Evolutionary conservation across 257 asterid species (phyloP), one percentile per base, ranked within the genome.

Genomic region (Gardenia jasminoides): DNA sequence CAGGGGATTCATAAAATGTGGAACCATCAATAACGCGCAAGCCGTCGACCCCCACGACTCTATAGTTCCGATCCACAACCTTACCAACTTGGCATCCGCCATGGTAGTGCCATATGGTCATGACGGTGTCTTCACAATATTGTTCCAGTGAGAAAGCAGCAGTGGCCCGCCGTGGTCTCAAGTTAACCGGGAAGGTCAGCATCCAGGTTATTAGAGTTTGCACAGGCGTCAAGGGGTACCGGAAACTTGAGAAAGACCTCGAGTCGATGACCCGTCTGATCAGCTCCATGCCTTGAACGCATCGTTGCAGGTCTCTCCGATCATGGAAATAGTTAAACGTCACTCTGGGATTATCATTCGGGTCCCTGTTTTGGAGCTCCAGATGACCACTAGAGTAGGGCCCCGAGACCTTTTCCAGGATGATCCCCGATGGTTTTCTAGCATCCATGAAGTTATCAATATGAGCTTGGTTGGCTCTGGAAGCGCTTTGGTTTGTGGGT

Each of bases 51-150:
- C 98, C 97, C 6, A 91, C 0, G 36, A 93, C 92, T 75, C 56
- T 86, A 43, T 89, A 89, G 30, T 94, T 80, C 0, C 46, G 81
- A 82, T 93, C 97, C 11, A 94, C 95, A 10, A 94, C 99, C 39
- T 78, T 78, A 36, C 81, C 82, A 66, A 92, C 90, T 62, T 87
- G 96, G 81, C 98, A 94, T 9, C 99, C 99, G 5, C 99, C 99
- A 50, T 94, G 99, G 65, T 88, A 93, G 80, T 94, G 99, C 96
- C 98, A 94, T 30, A 94, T 88, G 11, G 96, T 89, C 88, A 87
- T 81, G 47, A 93, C 96, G 1, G 95, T 89, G 81, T 93, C 98
- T 9, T 58, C 78, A 62, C 99, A 94, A 28, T 78, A 91, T 61
- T 89, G 95, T 83, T 91, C 93, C 88, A 82, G 33, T 0, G 92